Base-by-base conservation (phyloP, 2,329 filamentous ascomycete genomes). In the Pseudocercospora pini-densiflorae region DNA sequence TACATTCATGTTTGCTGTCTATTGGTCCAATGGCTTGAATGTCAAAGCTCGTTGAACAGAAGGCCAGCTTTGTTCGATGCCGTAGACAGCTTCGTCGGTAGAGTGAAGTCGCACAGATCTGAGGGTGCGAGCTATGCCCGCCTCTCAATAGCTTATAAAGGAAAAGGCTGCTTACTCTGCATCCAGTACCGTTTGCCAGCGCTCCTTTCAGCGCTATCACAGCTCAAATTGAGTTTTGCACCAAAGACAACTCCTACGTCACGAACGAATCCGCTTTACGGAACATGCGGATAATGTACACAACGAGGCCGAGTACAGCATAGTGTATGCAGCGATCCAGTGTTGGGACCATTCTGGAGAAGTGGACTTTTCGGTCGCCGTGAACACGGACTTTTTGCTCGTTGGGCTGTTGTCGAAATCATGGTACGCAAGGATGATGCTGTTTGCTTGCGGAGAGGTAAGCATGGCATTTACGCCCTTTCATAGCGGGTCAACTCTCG, bases 1-100 rank as follows among this genome's bases (percentile, higher is more conserved):
- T 64, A 81, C 79, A 76, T 88, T 81, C 79, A 85, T 82, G 2
- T 24, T 62, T 51, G 16, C 29, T 31, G 62, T 21, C 45, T 49
- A 7, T 19, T 19, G 45, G 21, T 49, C 16, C 21, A 19, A 19
- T 49, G 45, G n/a, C 6, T 49, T 19, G 1, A 12, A 23, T 19
- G 45, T 19, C 45, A 23, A n/a, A 19, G n/a, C 2, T 21, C 21
- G 45, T 19, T 49, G 45, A 49, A 33, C 9, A 33, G 12, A 2
- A 33, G 31, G 4, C 29, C 29, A 9, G 29, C 8, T 31, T 31
- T 31, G 8, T 31, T 31, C 29, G 29, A 31, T 6, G 24, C 14
- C 5, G 23, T 24, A 53, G 49, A 53, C 21, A 24, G 23, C 49
- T 53, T 16, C 24, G 49, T 24, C 49, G 12, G 14, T 24, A 16